Conservation (phyloP, 257 asterid species). For the Prunella vulgaris region DNA sequence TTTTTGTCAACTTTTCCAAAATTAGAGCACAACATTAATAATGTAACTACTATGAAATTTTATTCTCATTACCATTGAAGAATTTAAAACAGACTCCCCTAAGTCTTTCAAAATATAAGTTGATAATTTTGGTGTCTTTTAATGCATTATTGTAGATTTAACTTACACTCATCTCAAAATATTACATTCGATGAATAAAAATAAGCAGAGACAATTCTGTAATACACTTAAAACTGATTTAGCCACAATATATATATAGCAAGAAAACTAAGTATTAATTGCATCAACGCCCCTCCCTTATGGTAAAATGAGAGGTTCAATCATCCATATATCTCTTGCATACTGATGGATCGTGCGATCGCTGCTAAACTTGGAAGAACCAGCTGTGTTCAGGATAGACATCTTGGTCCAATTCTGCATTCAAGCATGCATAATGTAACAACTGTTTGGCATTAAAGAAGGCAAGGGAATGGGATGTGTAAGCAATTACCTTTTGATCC, state of each 20-base stretch:
- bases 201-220: background rate
- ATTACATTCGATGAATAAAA: background rate
- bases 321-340: conserved; percentile 68
- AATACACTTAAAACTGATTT: background rate
- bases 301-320: conserved; percentile 47
- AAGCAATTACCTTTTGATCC: conserved; percentile 42
- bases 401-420: conserved; percentile 64
- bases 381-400: conserved; percentile 63
- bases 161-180: background rate
- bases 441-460: background rate
- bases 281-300: background rate
- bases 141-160: too few species aligned
- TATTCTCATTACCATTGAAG: too few species aligned
- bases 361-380: conserved; percentile 67
- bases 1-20: too few species aligned
- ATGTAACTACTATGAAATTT: too few species aligned
- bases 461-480: background rate
- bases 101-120: too few species aligned
- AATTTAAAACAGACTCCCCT: too few species aligned
- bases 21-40: too few species aligned
- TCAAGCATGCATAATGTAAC: background rate
- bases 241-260: background rate
- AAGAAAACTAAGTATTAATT: background rate
- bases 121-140: too few species aligned
- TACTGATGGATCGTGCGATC: conserved; percentile 62